Conservation (phyloP, 164 flowering plant genomes). For the Buxus sempervirens region DNA sequence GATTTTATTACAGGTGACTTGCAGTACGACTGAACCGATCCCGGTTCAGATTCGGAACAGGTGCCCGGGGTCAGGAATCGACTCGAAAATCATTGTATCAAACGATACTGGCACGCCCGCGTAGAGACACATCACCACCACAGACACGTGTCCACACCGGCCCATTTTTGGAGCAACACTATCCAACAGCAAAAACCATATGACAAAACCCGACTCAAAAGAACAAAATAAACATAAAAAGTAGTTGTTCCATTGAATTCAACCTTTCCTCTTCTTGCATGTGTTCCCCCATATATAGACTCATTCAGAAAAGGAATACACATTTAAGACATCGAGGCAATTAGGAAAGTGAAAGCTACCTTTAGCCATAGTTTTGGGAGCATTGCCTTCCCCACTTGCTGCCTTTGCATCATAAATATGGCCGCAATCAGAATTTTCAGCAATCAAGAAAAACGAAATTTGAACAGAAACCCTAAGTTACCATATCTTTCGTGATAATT, state of each 20-base stretch:
- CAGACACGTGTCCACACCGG: no score
- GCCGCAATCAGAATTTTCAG: constrained; percentile 1
- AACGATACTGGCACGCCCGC: no score
- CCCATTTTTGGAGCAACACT: no score
- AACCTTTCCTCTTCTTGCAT: background rate
- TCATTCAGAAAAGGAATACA: constrained; percentile 3
- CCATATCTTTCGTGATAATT: no score
- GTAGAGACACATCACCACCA: no score
- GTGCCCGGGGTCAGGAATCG: no score
- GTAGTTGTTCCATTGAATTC: background rate
- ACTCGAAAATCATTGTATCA: no score
- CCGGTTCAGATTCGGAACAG: no score
- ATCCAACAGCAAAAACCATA: background rate
- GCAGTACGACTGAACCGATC: no score
- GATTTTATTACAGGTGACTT: no score
- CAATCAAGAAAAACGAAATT: no score
- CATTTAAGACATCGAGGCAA: constrained; percentile 17
- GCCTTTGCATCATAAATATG: background rate
- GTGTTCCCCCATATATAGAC: background rate
- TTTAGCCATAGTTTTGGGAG: constrained; percentile 15
- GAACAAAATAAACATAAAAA: background rate
- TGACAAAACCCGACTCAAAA: background rate
- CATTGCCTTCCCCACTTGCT: background rate
- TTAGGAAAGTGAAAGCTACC: constrained; percentile 28
- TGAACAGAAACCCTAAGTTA: no score